Evolutionary conservation across 2,329 filamentous ascomycete species (phyloP), one percentile per base, ranked within the genome.

Genomic region (Phoma sp.): DNA sequence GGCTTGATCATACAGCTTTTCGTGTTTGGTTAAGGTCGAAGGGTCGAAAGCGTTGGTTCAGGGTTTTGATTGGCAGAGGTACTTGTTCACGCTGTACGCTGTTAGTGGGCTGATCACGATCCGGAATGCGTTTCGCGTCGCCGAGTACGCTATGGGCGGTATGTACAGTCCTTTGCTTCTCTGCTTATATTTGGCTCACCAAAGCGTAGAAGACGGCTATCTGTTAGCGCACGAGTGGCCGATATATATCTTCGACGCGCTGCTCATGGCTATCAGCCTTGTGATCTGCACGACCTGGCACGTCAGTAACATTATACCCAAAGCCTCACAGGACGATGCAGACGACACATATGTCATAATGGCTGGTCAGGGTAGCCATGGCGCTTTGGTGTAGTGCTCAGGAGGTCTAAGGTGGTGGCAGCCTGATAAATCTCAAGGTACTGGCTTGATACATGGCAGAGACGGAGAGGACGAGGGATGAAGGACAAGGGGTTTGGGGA

Each of bases 1-100:
- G 84, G 85, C 1, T 71, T 88, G 2, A 62, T 80, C 24, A 64
- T 85, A 19, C 85, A 87, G 64, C 73, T 87, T 19, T 35, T 82
- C 33, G 77, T 82, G 41, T 85, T 87, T 57, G 77, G 75, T n/a
- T 65, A 35, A 17, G n/a, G 32, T 31, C 12, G 12, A 35, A 35
- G 32, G n/a, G n/a, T 35, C n/a, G 6, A 35, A 35, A 17, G 32
- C 3, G 9, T 15, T 35, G 32, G 10, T 4, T 1, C 10, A 31
- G 29, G 12, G 15, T 6, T 46, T 68, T n/a, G 46, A 61, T 4
- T 77, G 76, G 75, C 47, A 62, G 47, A 43, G 49, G 17, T 62
- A 65, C 25, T 36, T 78, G 5, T 27, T 32, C 5, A 71, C 71
- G 63, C 60, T 78, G 12, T 77, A 77, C 61, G 12, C 70, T 60